phyloP scores from a whole-genome alignment of 2,329 filamentous ascomycete species.

The Emmonsiellopsis sp. region DNA sequence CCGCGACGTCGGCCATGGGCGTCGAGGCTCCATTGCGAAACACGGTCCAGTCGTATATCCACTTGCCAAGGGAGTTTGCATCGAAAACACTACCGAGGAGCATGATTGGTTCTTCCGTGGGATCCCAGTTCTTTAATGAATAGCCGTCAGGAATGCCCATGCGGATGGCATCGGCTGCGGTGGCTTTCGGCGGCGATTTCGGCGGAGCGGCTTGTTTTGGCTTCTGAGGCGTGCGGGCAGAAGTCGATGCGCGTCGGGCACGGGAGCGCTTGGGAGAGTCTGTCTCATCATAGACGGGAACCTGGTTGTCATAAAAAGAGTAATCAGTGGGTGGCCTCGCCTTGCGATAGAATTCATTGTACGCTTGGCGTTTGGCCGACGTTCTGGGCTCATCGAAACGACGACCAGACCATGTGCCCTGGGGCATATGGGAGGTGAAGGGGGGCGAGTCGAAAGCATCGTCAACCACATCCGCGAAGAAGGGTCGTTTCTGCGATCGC shows the following conservation, averaged over 20 bases:
- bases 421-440: constrained; percentile 4
- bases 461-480: constrained; percentile 49
- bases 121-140: constrained; percentile 97
- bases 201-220: constrained; percentile 29
- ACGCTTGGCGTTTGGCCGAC: constrained; percentile 1
- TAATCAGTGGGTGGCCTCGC: constrained; percentile 39
- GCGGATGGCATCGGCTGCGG: constrained; percentile 54
- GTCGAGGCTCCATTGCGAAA: constrained; percentile 75
- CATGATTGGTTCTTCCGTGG: constrained; percentile 84
- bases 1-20: constrained; percentile 82
- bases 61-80: constrained; percentile 93
- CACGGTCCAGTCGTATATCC: constrained; percentile 99
- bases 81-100: constrained; percentile 94
- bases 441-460: constrained; percentile 42
- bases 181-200: constrained; percentile 43
- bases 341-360: constrained; percentile 27
- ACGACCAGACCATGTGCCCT: constrained; percentile 1
- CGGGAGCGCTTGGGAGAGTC: constrained; percentile 40
- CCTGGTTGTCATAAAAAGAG: constrained; percentile 46
- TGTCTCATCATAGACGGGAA: constrained; percentile 47
- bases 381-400: constrained; percentile 5
- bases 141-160: constrained; percentile 77
- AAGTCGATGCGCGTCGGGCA: constrained; percentile 47
- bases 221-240: constrained; percentile 36
- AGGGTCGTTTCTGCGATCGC: constrained; percentile 42